Percentiles rank a stretch among this genome's conserved stretches.
Conservation (phyloP, 2,329 filamentous ascomycete genomes). For the Intubia oerlemansii region DNA sequence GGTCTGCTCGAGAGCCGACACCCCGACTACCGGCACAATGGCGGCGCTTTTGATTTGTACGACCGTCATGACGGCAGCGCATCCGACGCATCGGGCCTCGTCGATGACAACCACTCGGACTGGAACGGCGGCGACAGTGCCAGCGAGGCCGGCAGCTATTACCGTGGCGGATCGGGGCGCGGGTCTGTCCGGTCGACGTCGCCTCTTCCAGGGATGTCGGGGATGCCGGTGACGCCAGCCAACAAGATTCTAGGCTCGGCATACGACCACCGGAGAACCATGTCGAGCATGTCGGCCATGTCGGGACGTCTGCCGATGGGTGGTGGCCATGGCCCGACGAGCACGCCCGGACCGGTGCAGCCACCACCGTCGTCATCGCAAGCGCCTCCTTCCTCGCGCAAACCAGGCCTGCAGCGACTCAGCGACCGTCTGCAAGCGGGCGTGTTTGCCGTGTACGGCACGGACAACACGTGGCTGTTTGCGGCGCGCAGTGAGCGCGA, state of each 20-base stretch:
- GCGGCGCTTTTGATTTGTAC: slow-evolving; percentile 5
- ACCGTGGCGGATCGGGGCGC: no score
- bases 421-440: slow-evolving; percentile 41
- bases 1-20: slow-evolving; percentile 37
- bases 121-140: slow-evolving; percentile 5
- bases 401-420: slow-evolving; percentile 28
- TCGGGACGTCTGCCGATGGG: no score
- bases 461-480: slow-evolving; percentile 89
- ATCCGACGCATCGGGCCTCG: neutral
- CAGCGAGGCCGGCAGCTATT: no score
- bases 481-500: slow-evolving; percentile 73
- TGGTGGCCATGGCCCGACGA: no score
- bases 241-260: no score
- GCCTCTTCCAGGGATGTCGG: no score
- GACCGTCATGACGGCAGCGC: slow-evolving; percentile 2
- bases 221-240: no score
- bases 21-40: slow-evolving; percentile 6
- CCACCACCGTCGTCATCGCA: slow-evolving; percentile 6
- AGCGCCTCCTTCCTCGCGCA: slow-evolving; percentile 8
- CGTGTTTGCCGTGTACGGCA: slow-evolving; percentile 87
- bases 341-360: no score
- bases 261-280: no score
- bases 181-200: no score
- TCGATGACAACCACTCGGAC: slow-evolving; percentile 1
- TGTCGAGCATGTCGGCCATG: neutral